Evolutionary conservation across 371 early-diverging fungal species (phyloP).

Genomic region (Syncephalastrum contaminatum): DNA sequence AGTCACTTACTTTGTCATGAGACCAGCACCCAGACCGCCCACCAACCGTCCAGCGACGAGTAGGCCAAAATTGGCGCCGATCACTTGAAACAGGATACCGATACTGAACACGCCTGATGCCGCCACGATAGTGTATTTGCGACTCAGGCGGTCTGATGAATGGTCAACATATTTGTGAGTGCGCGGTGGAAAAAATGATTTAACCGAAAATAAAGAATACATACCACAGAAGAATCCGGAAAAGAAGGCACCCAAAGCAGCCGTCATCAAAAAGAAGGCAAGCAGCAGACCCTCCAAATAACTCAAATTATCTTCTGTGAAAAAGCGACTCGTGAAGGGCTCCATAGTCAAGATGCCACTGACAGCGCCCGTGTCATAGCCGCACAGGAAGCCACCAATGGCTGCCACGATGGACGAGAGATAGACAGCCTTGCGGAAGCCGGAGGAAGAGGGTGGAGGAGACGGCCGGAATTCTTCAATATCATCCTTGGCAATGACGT

Average conservation of each 20-base stretch:
- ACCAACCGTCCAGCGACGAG: slow-evolving; percentile 38
- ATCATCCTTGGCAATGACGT: too few relatives aligned
- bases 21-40: slow-evolving; percentile 46
- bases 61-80: slow-evolving; percentile 42
- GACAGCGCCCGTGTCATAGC: slow-evolving; percentile 40
- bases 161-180: background rate
- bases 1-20: slow-evolving; percentile 26
- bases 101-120: slow-evolving; percentile 38
- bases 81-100: slow-evolving; percentile 46
- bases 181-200: background rate
- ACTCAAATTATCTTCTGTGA: slow-evolving; percentile 11
- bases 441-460: slow-evolving; percentile 4
- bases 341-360: slow-evolving; percentile 28
- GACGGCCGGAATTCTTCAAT: too few relatives aligned
- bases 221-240: slow-evolving; percentile 45
- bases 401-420: slow-evolving; percentile 26
- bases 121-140: slow-evolving; percentile 37
- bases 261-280: slow-evolving; percentile 44
- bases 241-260: slow-evolving; percentile 42
- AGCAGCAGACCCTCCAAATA: slow-evolving; percentile 30
- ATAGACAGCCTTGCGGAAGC: slow-evolving; percentile 27
- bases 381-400: slow-evolving; percentile 33
- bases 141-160: slow-evolving; percentile 34
- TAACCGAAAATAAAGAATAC: slow-evolving; percentile 2
- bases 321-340: slow-evolving; percentile 15